phyloP scores from a whole-genome alignment of 1,139 yeast genomes.

The Lipomyces yarrowii region DNA sequence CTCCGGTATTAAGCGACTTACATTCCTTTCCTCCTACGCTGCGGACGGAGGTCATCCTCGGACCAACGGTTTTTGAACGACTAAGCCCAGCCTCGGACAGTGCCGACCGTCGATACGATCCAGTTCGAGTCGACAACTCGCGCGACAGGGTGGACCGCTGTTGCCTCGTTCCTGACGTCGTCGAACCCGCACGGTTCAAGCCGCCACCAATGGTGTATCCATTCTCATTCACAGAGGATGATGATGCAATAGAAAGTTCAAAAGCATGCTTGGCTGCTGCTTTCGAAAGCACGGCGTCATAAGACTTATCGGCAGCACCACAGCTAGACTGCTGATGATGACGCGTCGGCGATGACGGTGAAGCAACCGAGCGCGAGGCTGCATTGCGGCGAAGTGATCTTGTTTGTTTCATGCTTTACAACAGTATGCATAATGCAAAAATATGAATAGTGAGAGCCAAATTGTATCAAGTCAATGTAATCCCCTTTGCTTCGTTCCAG shows the following conservation, averaged over 20 bases:
- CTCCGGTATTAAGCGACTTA: background rate
- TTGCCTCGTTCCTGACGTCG: background rate
- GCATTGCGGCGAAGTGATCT: background rate
- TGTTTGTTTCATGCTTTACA: background rate
- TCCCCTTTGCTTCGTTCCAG: background rate
- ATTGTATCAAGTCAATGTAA: background rate
- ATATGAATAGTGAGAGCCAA: background rate
- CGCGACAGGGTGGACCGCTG: background rate
- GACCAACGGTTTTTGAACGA: background rate
- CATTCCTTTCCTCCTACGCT: background rate
- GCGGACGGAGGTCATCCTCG: background rate
- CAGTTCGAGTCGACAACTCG: background rate
- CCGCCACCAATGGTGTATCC: background rate
- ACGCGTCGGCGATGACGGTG: background rate
- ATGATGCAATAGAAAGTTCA: constrained; percentile 2
- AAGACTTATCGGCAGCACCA: background rate
- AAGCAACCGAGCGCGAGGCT: background rate
- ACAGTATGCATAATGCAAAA: background rate
- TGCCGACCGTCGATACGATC: background rate
- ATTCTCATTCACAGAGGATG: background rate
- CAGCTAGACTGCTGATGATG: background rate
- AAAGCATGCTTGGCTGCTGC: constrained; percentile 8
- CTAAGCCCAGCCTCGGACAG: background rate
- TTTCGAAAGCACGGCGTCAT: constrained; percentile 3
- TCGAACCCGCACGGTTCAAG: background rate